Evolutionary conservation across 192 early-diverging fungal genomes (phyloP), one percentile per base, ranked within the genome.

Genomic region (Coemansia sp.): DNA sequence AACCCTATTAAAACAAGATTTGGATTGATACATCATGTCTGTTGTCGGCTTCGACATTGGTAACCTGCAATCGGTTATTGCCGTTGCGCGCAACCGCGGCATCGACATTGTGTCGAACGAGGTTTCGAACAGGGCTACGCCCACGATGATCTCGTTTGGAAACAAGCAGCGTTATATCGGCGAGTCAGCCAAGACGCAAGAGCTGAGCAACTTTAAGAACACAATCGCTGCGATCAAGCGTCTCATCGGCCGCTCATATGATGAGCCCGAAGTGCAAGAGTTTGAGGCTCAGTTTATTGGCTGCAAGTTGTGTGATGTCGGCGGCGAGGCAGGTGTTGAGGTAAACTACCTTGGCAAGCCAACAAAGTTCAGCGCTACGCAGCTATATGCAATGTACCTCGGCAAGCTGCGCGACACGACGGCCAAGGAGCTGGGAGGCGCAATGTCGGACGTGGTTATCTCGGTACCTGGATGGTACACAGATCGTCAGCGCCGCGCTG

Each of bases 31-130:
- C 27, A 54, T 19, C 39, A 70, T 70, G 68, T 70, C 69, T 64
- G 87, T 88, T 73, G 76, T 94, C 78, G 96, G 96, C 74, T 91
- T 98, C 82, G 96, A 98, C 86, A 90, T 98, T 78, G 96, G 96
- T 70, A 97, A 92, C 80, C 86, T 98, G 70, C 91, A 95, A 78
- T 92, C 94, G 74, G 91, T 96, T 70, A 93, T 98, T 68, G 95
- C 96, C 59, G 94, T 98, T 42, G 96, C 95, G 46, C 85, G 96
- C 80, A 98, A 98, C 85, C 91, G 94, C 66, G 96, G 96, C 78
- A 97, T 98, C 81, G 96, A 98, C 75, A 93, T 98, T 60, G 92
- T 98, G 69, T 85, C 85, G 65, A 98, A 98, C 79, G 96, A 98
- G 85, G 94, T 94, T 50, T 95, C 94, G 39, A 96, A 97, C 87